Base-by-base conservation (phyloP, 352 stramenopile species). In the Elongisporangium undulatum region DNA sequence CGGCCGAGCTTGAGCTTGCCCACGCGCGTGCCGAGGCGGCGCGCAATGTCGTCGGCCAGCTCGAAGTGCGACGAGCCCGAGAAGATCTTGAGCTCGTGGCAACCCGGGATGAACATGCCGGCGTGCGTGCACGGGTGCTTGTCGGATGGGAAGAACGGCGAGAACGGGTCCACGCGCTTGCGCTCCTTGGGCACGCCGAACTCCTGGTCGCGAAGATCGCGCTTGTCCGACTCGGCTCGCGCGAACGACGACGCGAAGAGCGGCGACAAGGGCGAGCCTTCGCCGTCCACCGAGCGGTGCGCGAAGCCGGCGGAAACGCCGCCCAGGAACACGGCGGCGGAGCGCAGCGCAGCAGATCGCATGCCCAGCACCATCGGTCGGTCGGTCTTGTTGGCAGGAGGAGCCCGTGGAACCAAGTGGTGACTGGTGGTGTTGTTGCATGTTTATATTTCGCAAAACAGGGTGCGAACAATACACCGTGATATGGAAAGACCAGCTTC, bases 1-100 rank as follows among this genome's bases (percentile, higher is more conserved):
- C 88, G 83, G 2, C 87, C 84, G 26, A 97, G 78, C 62, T 85
- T 96, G 61, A 96, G 74, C 53, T 95, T 93, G 39, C 89, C 88
- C 22, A 97, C 81, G 29, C 85, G 76, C 66, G 82, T 96, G 53
- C 90, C 90, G 19, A 97, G 76, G 51, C 84, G 76, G 17, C 85
- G 82, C 29, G 90, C 90, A 53, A 97, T 96, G 71, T 96, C 86
- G 61, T 97, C 87, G 6, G 90, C 89, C 23, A 97, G 79, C 51
- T 94, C 81, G 67, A 89, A 90, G 69, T 97, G 93, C 52, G 86
- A 95, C 72, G 90, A 97, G 58, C 90, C 90, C 3, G 87, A 93
- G 67, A 97, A 96, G 62, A 97, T 94, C 74, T 96, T 96, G 62
- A 97, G 90, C 71, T 97, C 90, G 68, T 96, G 86, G 70, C 90